Conservation (phyloP, 352 stramenopile genomes). For the Discostella stelligera region DNA sequence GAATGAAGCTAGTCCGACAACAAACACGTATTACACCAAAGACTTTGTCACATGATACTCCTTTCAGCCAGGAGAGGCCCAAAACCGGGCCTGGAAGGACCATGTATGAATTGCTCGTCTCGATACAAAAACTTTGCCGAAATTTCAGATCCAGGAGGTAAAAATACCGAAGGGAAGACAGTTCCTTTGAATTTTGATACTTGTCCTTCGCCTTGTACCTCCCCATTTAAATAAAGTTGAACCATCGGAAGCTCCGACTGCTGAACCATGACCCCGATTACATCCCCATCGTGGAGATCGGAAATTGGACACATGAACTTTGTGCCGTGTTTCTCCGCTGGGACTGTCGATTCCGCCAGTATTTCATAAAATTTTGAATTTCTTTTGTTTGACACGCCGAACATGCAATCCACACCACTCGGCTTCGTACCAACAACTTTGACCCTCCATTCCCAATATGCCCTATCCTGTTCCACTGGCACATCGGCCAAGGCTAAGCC, state of each 20-base stretch:
- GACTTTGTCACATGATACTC: conserved; percentile 60
- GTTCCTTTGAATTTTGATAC: conserved; percentile 63
- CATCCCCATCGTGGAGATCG: conserved; percentile 62
- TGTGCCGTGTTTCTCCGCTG: conserved; percentile 54
- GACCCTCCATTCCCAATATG: conserved; percentile 74
- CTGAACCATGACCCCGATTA: conserved; percentile 68
- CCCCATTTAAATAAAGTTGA: conserved; percentile 73
- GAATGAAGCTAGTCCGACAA: too few relatives aligned
- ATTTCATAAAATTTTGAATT: conserved; percentile 69
- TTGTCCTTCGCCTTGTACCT: conserved; percentile 54
- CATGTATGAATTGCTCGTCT: conserved; percentile 60
- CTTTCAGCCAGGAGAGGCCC: conserved; percentile 68
- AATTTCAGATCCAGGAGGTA: conserved; percentile 45
- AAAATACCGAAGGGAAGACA: conserved; percentile 68
- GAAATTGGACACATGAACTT: conserved; percentile 65
- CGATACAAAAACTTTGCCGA: conserved; percentile 54
- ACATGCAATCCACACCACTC: conserved; percentile 27
- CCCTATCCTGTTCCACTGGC: conserved; percentile 71
- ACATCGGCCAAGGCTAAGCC: conserved; percentile 63
- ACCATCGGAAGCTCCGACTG: conserved; percentile 79
- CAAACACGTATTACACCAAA: background rate
- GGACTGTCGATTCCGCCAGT: conserved; percentile 48
- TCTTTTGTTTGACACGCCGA: conserved; percentile 69
- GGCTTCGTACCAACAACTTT: conserved; percentile 12
- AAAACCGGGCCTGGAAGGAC: conserved; percentile 52